A percentile compares a stretch with the other conserved stretches of the same genome.
phyloP scores from a whole-genome alignment of 176 grass and related monocot species.

The Zoysia japonica region DNA sequence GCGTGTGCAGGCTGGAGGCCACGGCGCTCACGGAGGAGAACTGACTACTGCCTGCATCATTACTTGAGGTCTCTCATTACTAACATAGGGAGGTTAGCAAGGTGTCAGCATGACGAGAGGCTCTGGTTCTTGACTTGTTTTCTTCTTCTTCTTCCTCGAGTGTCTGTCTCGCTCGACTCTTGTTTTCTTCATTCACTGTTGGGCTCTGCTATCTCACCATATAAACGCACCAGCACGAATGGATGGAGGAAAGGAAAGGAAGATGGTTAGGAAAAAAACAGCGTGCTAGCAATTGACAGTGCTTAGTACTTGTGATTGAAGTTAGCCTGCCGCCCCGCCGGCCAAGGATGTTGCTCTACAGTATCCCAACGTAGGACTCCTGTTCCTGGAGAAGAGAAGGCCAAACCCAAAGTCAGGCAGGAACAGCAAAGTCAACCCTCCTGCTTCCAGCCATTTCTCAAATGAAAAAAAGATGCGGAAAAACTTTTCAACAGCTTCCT shows the following conservation, averaged over 20 bases:
- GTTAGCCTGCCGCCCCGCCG: too few species aligned
- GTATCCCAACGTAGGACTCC: background rate
- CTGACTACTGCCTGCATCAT: background rate
- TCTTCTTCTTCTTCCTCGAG: background rate
- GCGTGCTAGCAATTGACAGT: background rate
- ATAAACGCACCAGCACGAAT: conserved; percentile 35
- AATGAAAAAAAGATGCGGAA: too few species aligned
- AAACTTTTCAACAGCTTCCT: too few species aligned
- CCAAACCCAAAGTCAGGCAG: background rate
- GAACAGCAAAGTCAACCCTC: background rate
- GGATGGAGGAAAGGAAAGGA: background rate
- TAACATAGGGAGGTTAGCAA: too few species aligned
- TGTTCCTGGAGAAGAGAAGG: too few species aligned
- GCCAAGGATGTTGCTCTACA: background rate
- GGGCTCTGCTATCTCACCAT: background rate
- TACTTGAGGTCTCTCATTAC: too few species aligned
- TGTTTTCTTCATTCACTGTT: background rate
- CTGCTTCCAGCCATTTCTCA: background rate
- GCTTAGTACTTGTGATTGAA: background rate
- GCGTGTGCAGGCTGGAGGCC: conserved; percentile 63
- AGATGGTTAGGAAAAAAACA: background rate
- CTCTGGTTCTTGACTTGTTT: background rate
- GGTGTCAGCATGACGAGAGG: too few species aligned
- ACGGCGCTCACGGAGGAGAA: conserved; percentile 84
- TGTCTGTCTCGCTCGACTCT: background rate